Evolutionary conservation across 108 stramenopile species (phyloP), one percentile per base, ranked within the genome.

Genomic region (Chaetoceros muelleri): DNA sequence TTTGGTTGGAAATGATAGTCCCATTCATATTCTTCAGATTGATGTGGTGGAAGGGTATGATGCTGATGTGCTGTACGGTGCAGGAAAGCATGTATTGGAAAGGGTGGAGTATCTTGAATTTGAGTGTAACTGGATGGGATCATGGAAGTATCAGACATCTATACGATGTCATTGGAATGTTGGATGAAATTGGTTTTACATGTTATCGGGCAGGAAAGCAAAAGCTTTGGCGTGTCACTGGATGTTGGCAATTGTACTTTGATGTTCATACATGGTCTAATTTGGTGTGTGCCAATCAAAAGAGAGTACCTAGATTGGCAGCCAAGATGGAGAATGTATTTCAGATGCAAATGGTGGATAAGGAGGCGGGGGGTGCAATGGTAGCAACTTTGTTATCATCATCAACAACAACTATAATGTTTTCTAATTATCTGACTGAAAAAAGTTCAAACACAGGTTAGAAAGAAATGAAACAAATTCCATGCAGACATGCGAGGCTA

Each of bases 271-370:
- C 28, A 10, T 86, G 84, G 84, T 72, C 76, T 10, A 86, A 86
- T 65, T 68, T 86, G 2, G 84, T 81, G 2, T 86, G 84, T 63
- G 84, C 75, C 0, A 73, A 81, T 53, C 31, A 69, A 23, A 58
- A 58, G 1, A 40, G 34, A 40, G 78, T 48, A n/a, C 45, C 58
- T 17, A 17, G 46, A 2, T 51, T 85, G 0, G 71, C 70, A 8
- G 51, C 49, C 24, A 53, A 48, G 3, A 85, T 85, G 84, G 84
- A 85, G 58, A 27, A 34, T 3, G 30, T 62, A 26, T 84, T 84
- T 58, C 50, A 48, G 13, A 44, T 48, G 8, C 74, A 73, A 53
- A 30, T 76, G 53, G n/a, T n/a, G n/a, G n/a, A n/a, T n/a, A n/a
- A n/a, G n/a, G n/a, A n/a, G n/a, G n/a, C n/a, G n/a, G n/a, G n/a